Conservation (phyloP, 305 asterid species). For the Fraxinus dipetala region DNA sequence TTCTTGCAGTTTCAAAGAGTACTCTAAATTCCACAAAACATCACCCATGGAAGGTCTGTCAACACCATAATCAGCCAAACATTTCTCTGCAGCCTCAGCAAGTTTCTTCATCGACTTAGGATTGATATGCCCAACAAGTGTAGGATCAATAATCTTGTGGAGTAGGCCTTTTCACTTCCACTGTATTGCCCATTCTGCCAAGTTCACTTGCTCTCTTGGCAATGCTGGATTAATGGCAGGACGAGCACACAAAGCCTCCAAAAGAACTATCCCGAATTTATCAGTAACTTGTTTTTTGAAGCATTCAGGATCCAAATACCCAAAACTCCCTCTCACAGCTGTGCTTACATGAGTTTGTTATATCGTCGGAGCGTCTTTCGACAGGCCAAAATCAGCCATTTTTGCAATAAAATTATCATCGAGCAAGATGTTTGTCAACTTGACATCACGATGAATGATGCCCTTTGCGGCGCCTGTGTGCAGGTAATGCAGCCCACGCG, state of each 20-base stretch:
- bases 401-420: conserved; percentile 31
- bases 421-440: conserved; percentile 40
- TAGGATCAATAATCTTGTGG: background rate
- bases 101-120: conserved; percentile 38
- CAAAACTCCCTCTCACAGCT: conserved; percentile 71
- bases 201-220: conserved; percentile 85
- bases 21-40: conserved; percentile 39
- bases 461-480: conserved; percentile 57
- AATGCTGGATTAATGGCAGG: conserved; percentile 69
- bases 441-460: conserved; percentile 63
- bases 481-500: conserved; percentile 59
- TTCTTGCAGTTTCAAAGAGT: conserved; percentile 43
- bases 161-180: conserved; percentile 73
- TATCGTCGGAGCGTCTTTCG: conserved; percentile 42
- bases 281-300: conserved; percentile 83
- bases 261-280: conserved; percentile 72
- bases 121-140: conserved; percentile 28
- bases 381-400: conserved; percentile 63
- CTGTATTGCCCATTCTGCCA: conserved; percentile 95
- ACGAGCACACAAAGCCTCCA: conserved; percentile 75
- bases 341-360: conserved; percentile 73
- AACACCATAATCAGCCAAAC: conserved; percentile 39
- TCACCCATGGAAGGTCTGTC: conserved; percentile 47
- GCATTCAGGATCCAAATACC: conserved; percentile 58
- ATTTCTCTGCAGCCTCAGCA: conserved; percentile 44